These are phyloP conservation scores for Malbranchea zuffiana DNA, from an alignment of 2,329 filamentous ascomycete species.

Conservation along the genomic window DNA sequence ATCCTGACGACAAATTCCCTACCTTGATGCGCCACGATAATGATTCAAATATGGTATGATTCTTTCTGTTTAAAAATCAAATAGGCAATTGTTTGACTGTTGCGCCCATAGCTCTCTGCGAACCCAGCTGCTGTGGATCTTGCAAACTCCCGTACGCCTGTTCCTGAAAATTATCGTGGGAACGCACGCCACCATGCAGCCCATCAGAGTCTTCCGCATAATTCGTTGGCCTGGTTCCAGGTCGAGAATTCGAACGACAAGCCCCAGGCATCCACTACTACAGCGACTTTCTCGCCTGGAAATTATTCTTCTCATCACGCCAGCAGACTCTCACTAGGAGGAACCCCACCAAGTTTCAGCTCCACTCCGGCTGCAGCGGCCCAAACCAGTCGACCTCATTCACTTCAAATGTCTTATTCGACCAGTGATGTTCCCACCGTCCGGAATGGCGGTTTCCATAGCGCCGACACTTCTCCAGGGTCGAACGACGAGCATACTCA, in stretches of 20 bases:
- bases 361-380: conserved; percentile 13
- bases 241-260: conserved; percentile 26
- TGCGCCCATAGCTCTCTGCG: conserved; percentile 61
- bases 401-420: conserved; percentile 74
- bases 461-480: conserved; percentile 40
- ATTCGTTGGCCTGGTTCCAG: conserved; percentile 36
- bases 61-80: too few relatives aligned
- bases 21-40: conserved; percentile 46
- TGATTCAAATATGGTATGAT: conserved; percentile 44
- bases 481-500: conserved; percentile 50
- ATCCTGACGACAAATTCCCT: conserved; percentile 75
- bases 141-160: conserved; percentile 57
- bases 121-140: conserved; percentile 74
- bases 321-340: conserved; percentile 35
- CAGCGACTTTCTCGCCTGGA: conserved; percentile 6
- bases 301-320: conserved; percentile 24
- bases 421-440: conserved; percentile 78
- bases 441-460: conserved; percentile 50
- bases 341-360: conserved; percentile 11
- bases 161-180: conserved; percentile 54
- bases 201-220: conserved; percentile 50
- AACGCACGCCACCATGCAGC: conserved; percentile 58
- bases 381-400: conserved; percentile 30
- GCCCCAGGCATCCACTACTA: conserved; percentile 18
- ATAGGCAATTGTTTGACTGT: too few relatives aligned